Evolutionary conservation across 1,284 basidiomycete species (phyloP).

Genomic region (Tetrapyrgos nigripes): DNA sequence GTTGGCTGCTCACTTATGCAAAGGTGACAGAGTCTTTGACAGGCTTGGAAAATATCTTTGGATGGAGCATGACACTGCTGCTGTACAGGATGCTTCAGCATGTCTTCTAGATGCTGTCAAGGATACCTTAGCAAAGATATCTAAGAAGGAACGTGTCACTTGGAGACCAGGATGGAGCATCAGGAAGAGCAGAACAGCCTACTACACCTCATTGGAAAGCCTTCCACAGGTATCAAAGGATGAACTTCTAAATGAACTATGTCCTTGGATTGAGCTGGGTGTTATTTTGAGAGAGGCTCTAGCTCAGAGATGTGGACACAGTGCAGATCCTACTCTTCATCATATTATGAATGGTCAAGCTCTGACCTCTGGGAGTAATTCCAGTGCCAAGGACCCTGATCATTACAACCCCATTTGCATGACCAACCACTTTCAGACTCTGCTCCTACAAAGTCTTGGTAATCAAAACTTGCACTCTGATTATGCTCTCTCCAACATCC

Average conservation of each 20-base stretch:
- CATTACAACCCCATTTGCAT: conserved; percentile 1
- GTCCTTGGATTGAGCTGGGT: no score
- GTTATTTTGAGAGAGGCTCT: no score
- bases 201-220: no score
- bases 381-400: neutral
- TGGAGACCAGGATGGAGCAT: no score
- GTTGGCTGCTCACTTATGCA: no score
- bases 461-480: neutral
- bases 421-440: neutral
- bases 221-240: neutral
- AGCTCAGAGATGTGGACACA: no score
- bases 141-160: neutral
- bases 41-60: neutral
- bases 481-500: conserved; percentile 10
- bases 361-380: neutral
- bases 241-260: neutral
- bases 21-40: neutral
- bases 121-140: neutral
- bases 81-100: neutral
- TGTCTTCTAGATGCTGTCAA: neutral
- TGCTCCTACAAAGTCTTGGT: neutral
- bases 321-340: neutral
- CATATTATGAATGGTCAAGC: neutral
- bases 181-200: no score
- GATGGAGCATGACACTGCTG: neutral